Base-by-base conservation (phyloP, 345 rosid species). In the Citrus maxima region DNA sequence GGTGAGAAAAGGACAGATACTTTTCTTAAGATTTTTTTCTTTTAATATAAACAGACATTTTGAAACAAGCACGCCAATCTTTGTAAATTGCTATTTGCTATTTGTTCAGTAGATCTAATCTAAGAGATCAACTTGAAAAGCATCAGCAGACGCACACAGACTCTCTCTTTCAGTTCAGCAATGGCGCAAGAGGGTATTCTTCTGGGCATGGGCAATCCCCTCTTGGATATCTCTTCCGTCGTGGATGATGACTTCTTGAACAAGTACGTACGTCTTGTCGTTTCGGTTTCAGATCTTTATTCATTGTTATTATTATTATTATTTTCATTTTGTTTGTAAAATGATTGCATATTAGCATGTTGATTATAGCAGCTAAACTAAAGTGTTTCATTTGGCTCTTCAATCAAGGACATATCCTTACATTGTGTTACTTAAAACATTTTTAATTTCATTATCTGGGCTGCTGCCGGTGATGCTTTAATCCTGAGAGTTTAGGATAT, bases 121-220 rank as follows among this genome's bases (percentile, higher is more conserved):
- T 54, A 54, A 54, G 14, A 46, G 51, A 35, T 73, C 35, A 6
- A 42, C 34, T 59, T 37, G 4, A 27, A 63, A 28, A 28, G 13
- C 24, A 24, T 3, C 46, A 56, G 19, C 61, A 19, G 3, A 40
- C 10, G 9, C 21, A 3, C 35, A 8, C 0, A 14, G 24, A 25
- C 10, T 6, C 34, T 24, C 4, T 38, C 34, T 40, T 35, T 25
- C 4, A 1, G 51, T 21, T 30, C 40, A 46, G 24, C 78, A 78
- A 95, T 93, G 97, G 92, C 90, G 30, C 77, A 13, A 87, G 90
- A 91, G 55, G 88, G 95, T 22, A 79, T 93, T 76, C 82, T 96
- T 4, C 18, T 97, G 79, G 98, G 99, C 4, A 94, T 97, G 97
- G 98, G 99, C 19, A 97, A 94, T 74, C 99, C 98, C n/a, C 98